These are phyloP conservation scores for Spirogloea muscicola DNA, from an alignment of 139 green algal species.

Conservation along the genomic window DNA sequence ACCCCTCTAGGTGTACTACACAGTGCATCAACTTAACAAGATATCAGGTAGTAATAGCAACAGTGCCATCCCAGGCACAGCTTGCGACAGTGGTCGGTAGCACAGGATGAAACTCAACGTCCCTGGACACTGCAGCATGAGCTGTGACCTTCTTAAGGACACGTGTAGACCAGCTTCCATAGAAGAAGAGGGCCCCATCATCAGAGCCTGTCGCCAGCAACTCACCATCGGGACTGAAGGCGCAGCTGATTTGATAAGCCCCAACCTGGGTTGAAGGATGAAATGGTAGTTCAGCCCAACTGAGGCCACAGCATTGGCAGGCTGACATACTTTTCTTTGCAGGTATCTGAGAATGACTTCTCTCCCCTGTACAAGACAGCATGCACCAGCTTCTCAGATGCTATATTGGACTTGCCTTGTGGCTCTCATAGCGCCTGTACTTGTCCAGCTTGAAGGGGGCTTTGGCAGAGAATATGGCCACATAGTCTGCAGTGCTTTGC, in stretches of 20 bases:
- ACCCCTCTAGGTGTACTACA: too few relatives aligned
- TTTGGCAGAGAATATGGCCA: neutral
- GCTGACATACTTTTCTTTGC: too few relatives aligned
- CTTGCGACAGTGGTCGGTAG: conserved; percentile 2
- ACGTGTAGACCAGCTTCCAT: neutral
- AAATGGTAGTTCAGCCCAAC: too few relatives aligned
- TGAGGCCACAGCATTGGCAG: too few relatives aligned
- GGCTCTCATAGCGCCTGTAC: neutral
- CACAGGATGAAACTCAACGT: conserved; percentile 3
- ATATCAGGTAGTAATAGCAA: too few relatives aligned
- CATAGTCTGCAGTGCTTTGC: neutral
- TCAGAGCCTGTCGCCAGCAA: conserved; percentile 3
- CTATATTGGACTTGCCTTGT: neutral
- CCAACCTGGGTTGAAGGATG: too few relatives aligned
- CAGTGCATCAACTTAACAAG: too few relatives aligned
- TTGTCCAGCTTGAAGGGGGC: neutral
- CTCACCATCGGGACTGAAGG: too few relatives aligned
- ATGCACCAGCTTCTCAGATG: too few relatives aligned
- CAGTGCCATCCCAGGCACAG: neutral
- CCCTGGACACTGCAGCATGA: neutral
- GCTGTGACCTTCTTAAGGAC: neutral
- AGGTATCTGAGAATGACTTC: too few relatives aligned
- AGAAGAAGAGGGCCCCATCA: neutral
- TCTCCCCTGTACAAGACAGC: too few relatives aligned
- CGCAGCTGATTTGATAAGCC: too few relatives aligned